phyloP scores from a whole-genome alignment of 208 protist genomes.

The Acanthamoeba royreba region DNA sequence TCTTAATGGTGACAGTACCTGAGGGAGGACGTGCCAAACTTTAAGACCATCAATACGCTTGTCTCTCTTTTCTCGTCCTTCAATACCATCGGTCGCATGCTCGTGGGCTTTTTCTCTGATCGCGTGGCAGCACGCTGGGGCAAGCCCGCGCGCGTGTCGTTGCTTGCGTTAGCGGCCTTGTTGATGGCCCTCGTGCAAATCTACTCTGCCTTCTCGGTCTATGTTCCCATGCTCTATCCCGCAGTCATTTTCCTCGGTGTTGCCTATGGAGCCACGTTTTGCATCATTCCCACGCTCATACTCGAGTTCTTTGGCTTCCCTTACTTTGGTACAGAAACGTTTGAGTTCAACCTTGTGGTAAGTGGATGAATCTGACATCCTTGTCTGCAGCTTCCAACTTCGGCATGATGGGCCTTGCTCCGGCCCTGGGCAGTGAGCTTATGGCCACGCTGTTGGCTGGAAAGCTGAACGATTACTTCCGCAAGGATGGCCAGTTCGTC shows the following conservation, averaged over 20 bases:
- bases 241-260: neutral
- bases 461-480: conserved; percentile 30
- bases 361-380: neutral
- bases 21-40: neutral
- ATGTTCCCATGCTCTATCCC: neutral
- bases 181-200: neutral
- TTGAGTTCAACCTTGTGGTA: too few relatives aligned
- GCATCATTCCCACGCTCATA: neutral
- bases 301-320: neutral
- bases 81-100: neutral
- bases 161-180: neutral
- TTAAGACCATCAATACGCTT: neutral
- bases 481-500: neutral
- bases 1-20: neutral
- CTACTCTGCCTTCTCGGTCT: neutral
- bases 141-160: neutral
- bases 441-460: neutral
- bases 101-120: conserved; percentile 27
- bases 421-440: neutral
- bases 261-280: conserved; percentile 6
- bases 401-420: neutral
- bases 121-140: neutral
- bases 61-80: conserved; percentile 24
- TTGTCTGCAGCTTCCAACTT: neutral
- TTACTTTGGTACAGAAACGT: neutral